A percentile compares a stretch with the other conserved stretches of the same genome.
These are phyloP conservation scores for Arthrobotrys megalospora DNA, from an alignment of 2,329 filamentous ascomycete genomes.

Conservation along the genomic window DNA sequence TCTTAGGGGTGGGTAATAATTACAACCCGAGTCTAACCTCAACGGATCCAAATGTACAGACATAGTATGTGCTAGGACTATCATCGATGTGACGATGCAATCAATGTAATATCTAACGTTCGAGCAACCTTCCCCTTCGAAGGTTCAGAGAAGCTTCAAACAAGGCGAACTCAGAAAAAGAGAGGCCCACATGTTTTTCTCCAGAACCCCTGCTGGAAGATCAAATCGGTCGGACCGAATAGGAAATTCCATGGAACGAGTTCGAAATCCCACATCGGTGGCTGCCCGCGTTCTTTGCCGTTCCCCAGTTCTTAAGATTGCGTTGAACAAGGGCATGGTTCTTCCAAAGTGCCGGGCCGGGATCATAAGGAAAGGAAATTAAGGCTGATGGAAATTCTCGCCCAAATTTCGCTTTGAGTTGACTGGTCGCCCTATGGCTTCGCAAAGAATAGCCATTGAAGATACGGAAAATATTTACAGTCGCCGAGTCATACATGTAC, in stretches of 20 bases:
- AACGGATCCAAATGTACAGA: neutral
- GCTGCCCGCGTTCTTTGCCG: slow-evolving; percentile 34
- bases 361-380: slow-evolving; percentile 52
- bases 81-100: neutral
- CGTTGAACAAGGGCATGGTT: slow-evolving; percentile 49
- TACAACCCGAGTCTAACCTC: neutral
- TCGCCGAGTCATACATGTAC: slow-evolving; percentile 26
- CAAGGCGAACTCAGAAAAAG: neutral
- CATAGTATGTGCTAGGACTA: neutral
- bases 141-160: neutral
- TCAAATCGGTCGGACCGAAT: slow-evolving; percentile 26
- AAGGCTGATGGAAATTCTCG: slow-evolving; percentile 48
- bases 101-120: neutral
- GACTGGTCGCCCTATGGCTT: slow-evolving; percentile 18
- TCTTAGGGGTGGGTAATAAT: neutral
- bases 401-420: slow-evolving; percentile 46
- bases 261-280: slow-evolving; percentile 39
- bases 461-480: slow-evolving; percentile 22
- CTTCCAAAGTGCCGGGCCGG: slow-evolving; percentile 50
- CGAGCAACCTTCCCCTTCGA: neutral
- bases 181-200: neutral
- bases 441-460: slow-evolving; percentile 18
- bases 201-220: slow-evolving; percentile 9
- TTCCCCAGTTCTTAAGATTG: slow-evolving; percentile 51
- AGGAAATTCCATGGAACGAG: slow-evolving; percentile 60